These are phyloP conservation scores for Diaporthe vexans DNA, from an alignment of 2,329 filamentous ascomycete species.

Conservation along the genomic window DNA sequence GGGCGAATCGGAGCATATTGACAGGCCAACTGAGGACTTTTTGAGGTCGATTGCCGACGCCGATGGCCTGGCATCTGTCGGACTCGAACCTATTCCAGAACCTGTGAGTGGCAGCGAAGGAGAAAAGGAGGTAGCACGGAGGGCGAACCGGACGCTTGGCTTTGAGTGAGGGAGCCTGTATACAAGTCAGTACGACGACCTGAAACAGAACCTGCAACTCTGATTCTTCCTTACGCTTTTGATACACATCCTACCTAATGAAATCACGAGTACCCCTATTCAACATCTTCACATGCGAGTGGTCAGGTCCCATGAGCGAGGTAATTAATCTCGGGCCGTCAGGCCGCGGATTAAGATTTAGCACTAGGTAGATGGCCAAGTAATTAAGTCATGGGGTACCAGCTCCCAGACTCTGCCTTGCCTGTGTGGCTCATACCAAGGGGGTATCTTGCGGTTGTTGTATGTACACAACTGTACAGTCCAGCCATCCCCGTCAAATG, in stretches of 20 bases:
- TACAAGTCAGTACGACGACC: background rate
- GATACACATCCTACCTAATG: background rate
- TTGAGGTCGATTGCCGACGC: slow-evolving; percentile 20
- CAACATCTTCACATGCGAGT: background rate
- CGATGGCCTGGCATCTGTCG: slow-evolving; percentile 34
- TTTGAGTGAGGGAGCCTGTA: background rate
- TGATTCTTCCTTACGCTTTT: background rate
- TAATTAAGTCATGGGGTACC: slow-evolving; percentile 25
- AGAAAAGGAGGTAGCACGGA: slow-evolving; percentile 33
- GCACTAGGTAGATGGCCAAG: slow-evolving; percentile 16
- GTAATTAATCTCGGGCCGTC: slow-evolving; percentile 24
- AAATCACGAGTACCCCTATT: background rate
- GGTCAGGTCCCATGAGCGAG: background rate
- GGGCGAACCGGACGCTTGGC: slow-evolving; percentile 36
- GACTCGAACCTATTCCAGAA: slow-evolving; percentile 35
- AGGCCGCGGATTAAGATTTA: slow-evolving; percentile 27
- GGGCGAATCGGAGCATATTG: slow-evolving; percentile 72
- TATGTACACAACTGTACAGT: background rate
- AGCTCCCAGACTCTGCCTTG: slow-evolving; percentile 26
- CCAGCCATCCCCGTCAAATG: background rate
- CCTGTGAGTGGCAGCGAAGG: slow-evolving; percentile 21
- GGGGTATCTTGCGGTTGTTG: background rate
- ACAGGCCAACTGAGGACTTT: slow-evolving; percentile 52
- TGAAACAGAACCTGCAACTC: background rate
- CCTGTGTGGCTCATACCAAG: slow-evolving; percentile 7